Evolutionary conservation across 2,329 filamentous ascomycete genomes (phyloP).

Genomic region (Ophiostoma ulmi): DNA sequence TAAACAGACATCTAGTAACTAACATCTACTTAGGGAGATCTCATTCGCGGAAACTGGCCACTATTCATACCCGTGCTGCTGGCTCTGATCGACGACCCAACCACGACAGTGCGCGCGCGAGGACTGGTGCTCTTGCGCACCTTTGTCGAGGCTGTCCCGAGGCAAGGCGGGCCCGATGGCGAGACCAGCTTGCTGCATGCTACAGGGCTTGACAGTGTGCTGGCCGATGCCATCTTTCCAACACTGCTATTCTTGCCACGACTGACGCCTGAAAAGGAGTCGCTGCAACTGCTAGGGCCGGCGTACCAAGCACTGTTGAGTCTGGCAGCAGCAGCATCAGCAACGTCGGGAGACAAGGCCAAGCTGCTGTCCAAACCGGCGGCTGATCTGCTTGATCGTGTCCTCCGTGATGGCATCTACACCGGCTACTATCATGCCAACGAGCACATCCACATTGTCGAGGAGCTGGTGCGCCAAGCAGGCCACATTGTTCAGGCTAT

Average conservation of each 20-base stretch:
- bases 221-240: constrained; percentile 64
- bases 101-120: constrained; percentile 46
- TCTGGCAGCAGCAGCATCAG: constrained; percentile 40
- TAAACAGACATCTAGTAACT: constrained; percentile 29
- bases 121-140: constrained; percentile 51
- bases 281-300: constrained; percentile 55
- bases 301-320: constrained; percentile 63
- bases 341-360: constrained; percentile 26
- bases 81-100: constrained; percentile 60
- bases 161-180: background rate
- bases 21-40: constrained; percentile 33
- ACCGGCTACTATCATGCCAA: constrained; percentile 53
- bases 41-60: constrained; percentile 58
- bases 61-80: constrained; percentile 65
- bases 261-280: constrained; percentile 69
- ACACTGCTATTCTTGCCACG: constrained; percentile 71
- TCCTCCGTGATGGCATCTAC: constrained; percentile 54
- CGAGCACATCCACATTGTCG: constrained; percentile 53
- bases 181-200: constrained; percentile 30
- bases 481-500: constrained; percentile 49
- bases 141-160: constrained; percentile 52
- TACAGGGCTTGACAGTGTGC: constrained; percentile 62
- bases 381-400: constrained; percentile 44
- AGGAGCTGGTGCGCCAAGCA: constrained; percentile 51
- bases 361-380: background rate